A percentile compares a stretch with the other conserved stretches of the same genome.
Evolutionary conservation across 2,329 filamentous ascomycete genomes (phyloP).

Genomic region (Alternaria consortialis): DNA sequence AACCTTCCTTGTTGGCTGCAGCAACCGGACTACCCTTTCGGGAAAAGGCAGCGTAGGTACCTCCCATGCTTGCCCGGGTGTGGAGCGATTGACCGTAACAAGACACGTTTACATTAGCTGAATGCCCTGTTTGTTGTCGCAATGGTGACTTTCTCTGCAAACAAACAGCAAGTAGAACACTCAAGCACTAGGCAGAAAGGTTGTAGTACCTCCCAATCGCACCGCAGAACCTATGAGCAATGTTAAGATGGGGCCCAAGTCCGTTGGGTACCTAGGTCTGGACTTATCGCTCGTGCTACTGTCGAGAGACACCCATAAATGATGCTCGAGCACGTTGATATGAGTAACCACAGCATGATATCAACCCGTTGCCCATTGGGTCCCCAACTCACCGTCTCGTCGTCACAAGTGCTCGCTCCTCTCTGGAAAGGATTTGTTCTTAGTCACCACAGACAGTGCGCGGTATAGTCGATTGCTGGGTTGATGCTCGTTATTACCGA

Average conservation of each 20-base stretch:
- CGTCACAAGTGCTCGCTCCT: not conserved
- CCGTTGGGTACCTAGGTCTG: not conserved
- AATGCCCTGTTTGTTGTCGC: not conserved
- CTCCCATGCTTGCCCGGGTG: not conserved
- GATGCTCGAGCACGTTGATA: not conserved
- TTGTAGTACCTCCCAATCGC: not conserved
- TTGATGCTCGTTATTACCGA: not conserved
- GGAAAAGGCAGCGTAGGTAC: not conserved
- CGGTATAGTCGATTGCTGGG: too few relatives aligned
- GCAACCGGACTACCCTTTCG: constrained; percentile 9
- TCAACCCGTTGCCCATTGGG: not conserved
- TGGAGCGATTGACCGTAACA: not conserved
- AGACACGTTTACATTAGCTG: too few relatives aligned
- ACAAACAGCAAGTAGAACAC: not conserved
- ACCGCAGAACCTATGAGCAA: not conserved
- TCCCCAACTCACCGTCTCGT: not conserved
- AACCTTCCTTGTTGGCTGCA: constrained; percentile 14
- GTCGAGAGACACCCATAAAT: too few relatives aligned
- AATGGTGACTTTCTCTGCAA: not conserved
- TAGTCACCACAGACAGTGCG: not conserved
- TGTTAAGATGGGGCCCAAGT: not conserved
- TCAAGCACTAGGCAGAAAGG: not conserved
- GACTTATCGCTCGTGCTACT: not conserved
- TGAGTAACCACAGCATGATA: not conserved
- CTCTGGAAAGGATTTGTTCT: not conserved